Conservation (phyloP, 768 basidiomycete genomes). For the Rickenella mellea region DNA sequence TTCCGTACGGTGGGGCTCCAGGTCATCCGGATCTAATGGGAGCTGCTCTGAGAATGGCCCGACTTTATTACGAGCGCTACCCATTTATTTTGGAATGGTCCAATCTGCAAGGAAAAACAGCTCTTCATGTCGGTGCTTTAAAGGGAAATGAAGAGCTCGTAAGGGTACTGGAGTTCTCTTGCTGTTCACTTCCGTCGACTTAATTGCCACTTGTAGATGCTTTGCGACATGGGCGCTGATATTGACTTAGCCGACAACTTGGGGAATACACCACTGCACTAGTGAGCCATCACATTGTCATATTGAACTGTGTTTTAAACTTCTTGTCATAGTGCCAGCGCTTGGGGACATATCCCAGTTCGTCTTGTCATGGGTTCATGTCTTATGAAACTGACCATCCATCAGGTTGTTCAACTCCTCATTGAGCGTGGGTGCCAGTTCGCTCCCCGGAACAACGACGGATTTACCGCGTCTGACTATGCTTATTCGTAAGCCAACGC, state of each 20-base stretch:
- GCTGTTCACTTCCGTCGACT: slow-evolving; percentile 5
- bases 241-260: slow-evolving; percentile 82
- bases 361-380: slow-evolving; percentile 17
- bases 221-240: slow-evolving; percentile 87
- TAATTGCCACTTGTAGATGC: slow-evolving; percentile 45
- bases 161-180: slow-evolving; percentile 41
- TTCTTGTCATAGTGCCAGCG: slow-evolving; percentile 53
- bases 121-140: slow-evolving; percentile 78
- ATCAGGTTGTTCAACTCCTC: slow-evolving; percentile 70
- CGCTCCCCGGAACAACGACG: slow-evolving; percentile 77
- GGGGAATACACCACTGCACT: slow-evolving; percentile 89
- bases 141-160: slow-evolving; percentile 89
- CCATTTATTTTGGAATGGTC: slow-evolving; percentile 88
- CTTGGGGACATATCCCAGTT: slow-evolving; percentile 80
- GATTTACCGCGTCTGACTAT: slow-evolving; percentile 88
- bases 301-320: slow-evolving; percentile 2
- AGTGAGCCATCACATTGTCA: slow-evolving; percentile 41
- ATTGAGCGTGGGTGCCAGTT: slow-evolving; percentile 86
- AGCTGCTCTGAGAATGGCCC: slow-evolving; percentile 78
- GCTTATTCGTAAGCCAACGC: slow-evolving; percentile 80
- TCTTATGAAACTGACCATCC: slow-evolving; percentile 8
- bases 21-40: slow-evolving; percentile 54
- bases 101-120: slow-evolving; percentile 82
- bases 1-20: slow-evolving; percentile 36
- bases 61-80: slow-evolving; percentile 79